These are phyloP conservation scores for Aspergillus pseudonomiae DNA, from an alignment of 2,329 filamentous ascomycete genomes.

Conservation along the genomic window DNA sequence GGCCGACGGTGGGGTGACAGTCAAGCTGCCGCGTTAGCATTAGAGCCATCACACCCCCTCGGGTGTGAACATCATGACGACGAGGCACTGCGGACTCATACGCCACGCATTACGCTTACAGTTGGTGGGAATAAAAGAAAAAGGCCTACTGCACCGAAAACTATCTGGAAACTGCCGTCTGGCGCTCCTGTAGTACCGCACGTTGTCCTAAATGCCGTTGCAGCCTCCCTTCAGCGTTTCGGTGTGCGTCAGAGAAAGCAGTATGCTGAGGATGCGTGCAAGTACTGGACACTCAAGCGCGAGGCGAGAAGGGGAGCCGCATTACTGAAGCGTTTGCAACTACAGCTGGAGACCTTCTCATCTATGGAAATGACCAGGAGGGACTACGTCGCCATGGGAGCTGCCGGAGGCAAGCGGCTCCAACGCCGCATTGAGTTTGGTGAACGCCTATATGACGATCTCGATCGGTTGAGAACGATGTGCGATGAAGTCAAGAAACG, in stretches of 20 bases:
- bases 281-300: slow-evolving; percentile 96
- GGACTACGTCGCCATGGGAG: slow-evolving; percentile 94
- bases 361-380: slow-evolving; percentile 96
- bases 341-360: slow-evolving; percentile 94
- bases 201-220: slow-evolving; percentile 82
- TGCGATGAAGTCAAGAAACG: slow-evolving; percentile 73
- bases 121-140: slow-evolving; percentile 63
- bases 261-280: slow-evolving; percentile 88
- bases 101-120: slow-evolving; percentile 57
- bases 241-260: slow-evolving; percentile 85
- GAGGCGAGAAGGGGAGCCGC: slow-evolving; percentile 90
- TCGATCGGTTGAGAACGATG: slow-evolving; percentile 73
- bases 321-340: slow-evolving; percentile 85
- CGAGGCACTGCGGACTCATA: slow-evolving; percentile 39
- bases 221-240: slow-evolving; percentile 80
- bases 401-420: slow-evolving; percentile 75
- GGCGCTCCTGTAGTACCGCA: slow-evolving; percentile 93
- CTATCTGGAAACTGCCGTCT: slow-evolving; percentile 88
- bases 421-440: slow-evolving; percentile 87
- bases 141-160: slow-evolving; percentile 59
- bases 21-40: slow-evolving; percentile 76
- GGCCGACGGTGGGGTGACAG: slow-evolving; percentile 90
- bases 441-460: slow-evolving; percentile 63
- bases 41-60: slow-evolving; percentile 72
- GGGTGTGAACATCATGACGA: slow-evolving; percentile 55